phyloP scores from a whole-genome alignment of 23 red algal species.

The Gracilaria caudata region DNA sequence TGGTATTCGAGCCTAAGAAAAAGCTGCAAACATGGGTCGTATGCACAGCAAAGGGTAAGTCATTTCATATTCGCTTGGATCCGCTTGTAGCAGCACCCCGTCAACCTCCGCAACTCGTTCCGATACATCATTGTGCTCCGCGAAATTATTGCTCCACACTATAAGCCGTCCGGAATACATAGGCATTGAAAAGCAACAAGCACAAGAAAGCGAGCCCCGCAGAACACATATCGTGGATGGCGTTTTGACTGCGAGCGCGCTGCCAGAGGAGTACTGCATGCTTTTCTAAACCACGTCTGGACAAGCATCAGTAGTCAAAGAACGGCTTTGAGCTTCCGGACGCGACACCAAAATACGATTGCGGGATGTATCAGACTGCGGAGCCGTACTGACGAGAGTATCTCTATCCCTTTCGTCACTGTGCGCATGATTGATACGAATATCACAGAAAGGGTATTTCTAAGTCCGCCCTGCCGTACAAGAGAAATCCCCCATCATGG shows the following conservation, averaged over 20 bases:
- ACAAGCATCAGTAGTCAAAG: too few species aligned
- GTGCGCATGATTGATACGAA: not conserved
- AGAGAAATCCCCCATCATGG: conserved; percentile 89
- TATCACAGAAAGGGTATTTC: conserved; percentile 88
- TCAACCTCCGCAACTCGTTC: not conserved
- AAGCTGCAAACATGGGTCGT: conserved; percentile 89
- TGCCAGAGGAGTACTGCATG: too few species aligned
- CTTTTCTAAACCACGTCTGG: too few species aligned
- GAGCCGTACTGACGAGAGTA: conserved; percentile 31
- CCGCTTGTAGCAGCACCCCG: not conserved
- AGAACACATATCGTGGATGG: too few species aligned
- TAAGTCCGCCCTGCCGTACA: conserved; percentile 84
- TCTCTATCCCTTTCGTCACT: not conserved
- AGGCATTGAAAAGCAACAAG: too few species aligned
- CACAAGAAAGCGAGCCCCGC: too few species aligned
- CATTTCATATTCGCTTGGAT: not conserved
- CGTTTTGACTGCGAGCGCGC: too few species aligned
- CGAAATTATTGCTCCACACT: too few species aligned
- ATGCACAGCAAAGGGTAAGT: conserved; percentile 99
- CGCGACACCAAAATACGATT: not conserved
- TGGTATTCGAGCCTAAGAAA: conserved; percentile 1
- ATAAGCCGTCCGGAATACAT: too few species aligned
- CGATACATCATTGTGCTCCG: too few species aligned
- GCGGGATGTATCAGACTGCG: not conserved
- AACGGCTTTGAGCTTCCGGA: too few species aligned